Base-by-base conservation (phyloP, 768 basidiomycete species). In the Gloeopeniophorella convolvens region DNA sequence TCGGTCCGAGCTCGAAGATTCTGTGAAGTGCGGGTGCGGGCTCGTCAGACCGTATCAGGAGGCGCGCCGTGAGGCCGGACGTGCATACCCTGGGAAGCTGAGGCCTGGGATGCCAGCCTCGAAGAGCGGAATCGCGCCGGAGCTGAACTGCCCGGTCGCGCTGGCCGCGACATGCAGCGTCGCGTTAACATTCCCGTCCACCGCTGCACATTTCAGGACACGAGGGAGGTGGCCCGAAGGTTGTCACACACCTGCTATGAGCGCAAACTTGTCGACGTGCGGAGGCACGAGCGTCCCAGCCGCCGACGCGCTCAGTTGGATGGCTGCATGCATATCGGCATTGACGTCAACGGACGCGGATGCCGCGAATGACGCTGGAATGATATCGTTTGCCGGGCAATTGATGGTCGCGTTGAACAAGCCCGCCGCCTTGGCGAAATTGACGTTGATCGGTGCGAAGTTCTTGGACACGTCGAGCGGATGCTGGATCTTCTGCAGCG, bases 31-130 rank as follows among this genome's bases (percentile, higher is more conserved):
- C 11, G 13, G 15, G 13, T 40, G 11, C 18, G 26, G 12, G 27
- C 23, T 28, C n/a, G 21, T 33, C 11, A 21, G 32, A 42, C 9
- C n/a, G n/a, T n/a, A n/a, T n/a, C n/a, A n/a, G n/a, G n/a, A n/a
- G n/a, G n/a, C n/a, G n/a, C n/a, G n/a, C n/a, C n/a, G n/a, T n/a
- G n/a, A 18, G 24, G n/a, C 6, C 18, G 3, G 4, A 41, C 13
- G 30, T 11, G 4, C 4, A n/a, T 11, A 57, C 66, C 35, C n/a
- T 7, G 20, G 11, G 35, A 33, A 40, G 21, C 26, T 39, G 12
- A 61, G 74, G 74, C 71, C 75, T 35, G 76, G 74, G 60, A 79
- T 70, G 56, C 73, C 69, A 12, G 78, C 21, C 9, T 39, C 6
- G 32, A 26, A 24, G 41, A 26, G 32, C 5, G n/a, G 8, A 32